Percentiles rank a stretch among this genome's conserved stretches.
Conservation (phyloP, 1,284 basidiomycete genomes). For the Ganoderma meredithae region DNA sequence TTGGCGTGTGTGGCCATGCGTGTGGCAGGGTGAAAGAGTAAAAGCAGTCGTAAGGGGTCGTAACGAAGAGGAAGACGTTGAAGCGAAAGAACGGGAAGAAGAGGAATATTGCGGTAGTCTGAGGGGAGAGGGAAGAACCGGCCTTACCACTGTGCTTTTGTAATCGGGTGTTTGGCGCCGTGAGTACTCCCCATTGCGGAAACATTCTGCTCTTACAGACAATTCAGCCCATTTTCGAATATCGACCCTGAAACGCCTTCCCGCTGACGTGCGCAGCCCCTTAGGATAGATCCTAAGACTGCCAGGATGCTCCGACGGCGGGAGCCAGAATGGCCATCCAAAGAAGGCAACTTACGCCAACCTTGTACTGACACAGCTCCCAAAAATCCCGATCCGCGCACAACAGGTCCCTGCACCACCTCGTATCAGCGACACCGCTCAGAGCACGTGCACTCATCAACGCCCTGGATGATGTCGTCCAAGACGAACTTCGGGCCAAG, state of each 20-base stretch:
- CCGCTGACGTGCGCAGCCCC: constrained; percentile 8
- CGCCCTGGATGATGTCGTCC: background rate
- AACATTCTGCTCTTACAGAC: background rate
- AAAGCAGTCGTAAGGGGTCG: constrained; percentile 1
- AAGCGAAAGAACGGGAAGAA: background rate
- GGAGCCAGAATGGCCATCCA: background rate
- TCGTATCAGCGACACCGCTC: constrained; percentile 1
- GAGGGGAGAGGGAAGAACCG: background rate
- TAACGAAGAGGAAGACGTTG: background rate
- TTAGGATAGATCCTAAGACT: constrained; percentile 5
- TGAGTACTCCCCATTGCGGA: background rate
- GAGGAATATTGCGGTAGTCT: background rate
- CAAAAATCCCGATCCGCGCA: background rate
- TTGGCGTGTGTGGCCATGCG: background rate
- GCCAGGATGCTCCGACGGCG: constrained; percentile 2
- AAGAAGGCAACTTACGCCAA: constrained; percentile 10
- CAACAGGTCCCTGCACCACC: background rate
- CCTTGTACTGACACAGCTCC: background rate
- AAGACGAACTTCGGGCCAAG: background rate
- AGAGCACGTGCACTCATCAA: constrained; percentile 4
- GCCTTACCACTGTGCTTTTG: constrained; percentile 5
- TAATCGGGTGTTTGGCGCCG: constrained; percentile 5
- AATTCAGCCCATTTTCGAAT: constrained; percentile 6
- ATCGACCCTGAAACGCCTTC: constrained; percentile 3
- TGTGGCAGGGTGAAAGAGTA: background rate